Evolutionary conservation across 495 filamentous ascomycete species (phyloP), one percentile per base, ranked within the genome.

Genomic region (Cladorrhinum samala): DNA sequence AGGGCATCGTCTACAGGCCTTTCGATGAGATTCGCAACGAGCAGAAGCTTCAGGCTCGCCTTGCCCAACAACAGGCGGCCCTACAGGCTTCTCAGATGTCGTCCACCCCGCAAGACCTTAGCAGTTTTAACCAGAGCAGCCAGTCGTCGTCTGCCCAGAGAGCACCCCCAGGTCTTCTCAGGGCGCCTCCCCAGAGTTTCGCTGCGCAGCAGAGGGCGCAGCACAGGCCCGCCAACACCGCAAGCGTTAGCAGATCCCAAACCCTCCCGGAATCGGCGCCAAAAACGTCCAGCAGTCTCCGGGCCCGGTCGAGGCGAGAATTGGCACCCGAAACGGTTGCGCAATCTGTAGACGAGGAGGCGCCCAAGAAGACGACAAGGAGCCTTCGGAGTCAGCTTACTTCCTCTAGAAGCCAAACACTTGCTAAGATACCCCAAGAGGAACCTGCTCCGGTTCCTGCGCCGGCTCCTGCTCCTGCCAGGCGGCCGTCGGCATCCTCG

Each of bases 1-100:
- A 79, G 41, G 82, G 83, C 36, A 76, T 83, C 50, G 83, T 91
- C 9, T 91, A 91, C 62, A 68, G 75, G 25, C 78, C 77, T 11
- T 81, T 77, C 43, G 70, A 77, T 24, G 73, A 66, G 54, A 61
- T 64, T 58, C 60, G 53, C 56, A 70, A 36, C 40, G 72, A 68
- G 61, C 66, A 65, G 33, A 66, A 44, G 39, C 65, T 66, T 17
- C 59, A 52, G 64, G 59, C 46, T 27, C 60, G 61, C 7, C 54
- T 64, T 2, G 63, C 52, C 1, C 50, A 62, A 14, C 63, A 61
- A 21, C 52, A 52, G 19, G 49, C 53, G 7, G 14, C 20, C 20
- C 49, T 52, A 39, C 49, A 56, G 3, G 18, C 44, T 2, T 54
- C 54, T 9, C 49, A 66, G 24, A 9, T 46, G 16, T 37, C 46